These are phyloP conservation scores for Yamadazyma atlantica DNA, from an alignment of 1,139 yeast species.

Conservation along the genomic window DNA sequence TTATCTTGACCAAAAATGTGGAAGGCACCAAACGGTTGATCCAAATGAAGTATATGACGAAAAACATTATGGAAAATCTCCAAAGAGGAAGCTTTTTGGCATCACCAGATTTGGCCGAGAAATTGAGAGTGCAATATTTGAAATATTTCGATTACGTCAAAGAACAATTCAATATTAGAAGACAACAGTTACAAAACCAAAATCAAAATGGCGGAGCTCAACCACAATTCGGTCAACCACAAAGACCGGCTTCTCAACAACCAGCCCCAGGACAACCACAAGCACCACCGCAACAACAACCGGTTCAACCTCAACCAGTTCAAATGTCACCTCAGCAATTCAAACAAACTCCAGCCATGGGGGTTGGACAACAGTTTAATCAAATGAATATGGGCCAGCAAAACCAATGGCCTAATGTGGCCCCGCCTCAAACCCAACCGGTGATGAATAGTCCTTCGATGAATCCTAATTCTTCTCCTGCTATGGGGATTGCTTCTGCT, in stretches of 20 bases:
- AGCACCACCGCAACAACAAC: slow-evolving; percentile 12
- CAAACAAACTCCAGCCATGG: slow-evolving; percentile 5
- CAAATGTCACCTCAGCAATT: slow-evolving; percentile 12
- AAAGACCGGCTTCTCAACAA: slow-evolving; percentile 13
- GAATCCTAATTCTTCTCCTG: slow-evolving; percentile 13
- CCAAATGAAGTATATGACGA: slow-evolving; percentile 77
- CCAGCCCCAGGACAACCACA: slow-evolving; percentile 9
- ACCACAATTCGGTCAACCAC: slow-evolving; percentile 5
- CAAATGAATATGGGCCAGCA: slow-evolving; percentile 18
- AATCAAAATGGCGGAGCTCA: slow-evolving; percentile 9
- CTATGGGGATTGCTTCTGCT: slow-evolving; percentile 10
- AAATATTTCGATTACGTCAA: slow-evolving; percentile 74
- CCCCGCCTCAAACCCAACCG: slow-evolving; percentile 14
- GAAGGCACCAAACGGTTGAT: slow-evolving; percentile 75
- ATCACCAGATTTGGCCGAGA: slow-evolving; percentile 66
- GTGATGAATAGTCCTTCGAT: slow-evolving; percentile 14
- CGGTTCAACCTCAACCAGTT: slow-evolving; percentile 6
- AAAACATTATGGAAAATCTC: slow-evolving; percentile 69
- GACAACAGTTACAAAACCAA: slow-evolving; percentile 31
- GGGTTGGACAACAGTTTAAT: slow-evolving; percentile 6
- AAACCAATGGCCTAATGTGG: slow-evolving; percentile 22
- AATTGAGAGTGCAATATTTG: slow-evolving; percentile 68
- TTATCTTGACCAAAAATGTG: slow-evolving; percentile 66
- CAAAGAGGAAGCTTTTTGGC: slow-evolving; percentile 64
- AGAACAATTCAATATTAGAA: slow-evolving; percentile 38